Percentiles rank a stretch among this genome's conserved stretches.
phyloP scores from a whole-genome alignment of 2,329 filamentous ascomycete genomes.

The Apiospora aurea region DNA sequence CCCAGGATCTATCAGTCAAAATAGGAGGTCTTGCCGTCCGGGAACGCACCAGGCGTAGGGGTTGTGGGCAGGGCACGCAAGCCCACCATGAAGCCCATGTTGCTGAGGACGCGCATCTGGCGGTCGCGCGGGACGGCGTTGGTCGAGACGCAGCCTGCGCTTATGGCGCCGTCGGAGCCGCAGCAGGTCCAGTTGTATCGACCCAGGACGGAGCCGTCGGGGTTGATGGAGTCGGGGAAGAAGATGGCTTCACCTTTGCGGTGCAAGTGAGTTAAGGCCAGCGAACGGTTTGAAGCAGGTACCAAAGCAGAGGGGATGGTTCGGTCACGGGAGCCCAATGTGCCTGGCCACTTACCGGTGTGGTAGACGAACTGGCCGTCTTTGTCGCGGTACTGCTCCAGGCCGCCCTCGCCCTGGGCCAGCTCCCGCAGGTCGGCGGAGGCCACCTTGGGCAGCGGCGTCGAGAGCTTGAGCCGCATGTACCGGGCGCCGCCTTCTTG shows the following conservation, averaged over 20 bases:
- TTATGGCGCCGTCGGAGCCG: constrained; percentile 1
- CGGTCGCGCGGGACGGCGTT: neutral
- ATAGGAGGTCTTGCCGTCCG: neutral
- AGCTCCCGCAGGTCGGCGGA: neutral
- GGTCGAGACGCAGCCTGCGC: neutral
- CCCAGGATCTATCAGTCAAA: neutral
- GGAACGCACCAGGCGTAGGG: neutral
- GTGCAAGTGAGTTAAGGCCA: neutral
- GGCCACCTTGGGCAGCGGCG: neutral
- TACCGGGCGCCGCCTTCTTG: neutral
- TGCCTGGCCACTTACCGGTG: constrained; percentile 3
- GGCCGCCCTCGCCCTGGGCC: neutral
- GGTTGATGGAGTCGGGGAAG: constrained; percentile 2
- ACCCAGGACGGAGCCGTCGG: constrained; percentile 7
- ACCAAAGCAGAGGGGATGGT: too few relatives aligned
- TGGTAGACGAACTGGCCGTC: constrained; percentile 3
- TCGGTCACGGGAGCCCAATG: too few relatives aligned
- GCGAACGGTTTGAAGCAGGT: too few relatives aligned
- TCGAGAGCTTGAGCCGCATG: neutral
- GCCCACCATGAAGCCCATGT: constrained; percentile 5
- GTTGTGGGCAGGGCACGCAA: neutral
- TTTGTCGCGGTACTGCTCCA: neutral
- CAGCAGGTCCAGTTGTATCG: constrained; percentile 10
- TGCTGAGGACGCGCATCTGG: constrained; percentile 8
- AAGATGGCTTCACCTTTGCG: neutral